A percentile compares a stretch with the other conserved stretches of the same genome.
These are phyloP conservation scores for Limnanthes douglasii DNA, from an alignment of 345 rosid genomes.

Conservation along the genomic window DNA sequence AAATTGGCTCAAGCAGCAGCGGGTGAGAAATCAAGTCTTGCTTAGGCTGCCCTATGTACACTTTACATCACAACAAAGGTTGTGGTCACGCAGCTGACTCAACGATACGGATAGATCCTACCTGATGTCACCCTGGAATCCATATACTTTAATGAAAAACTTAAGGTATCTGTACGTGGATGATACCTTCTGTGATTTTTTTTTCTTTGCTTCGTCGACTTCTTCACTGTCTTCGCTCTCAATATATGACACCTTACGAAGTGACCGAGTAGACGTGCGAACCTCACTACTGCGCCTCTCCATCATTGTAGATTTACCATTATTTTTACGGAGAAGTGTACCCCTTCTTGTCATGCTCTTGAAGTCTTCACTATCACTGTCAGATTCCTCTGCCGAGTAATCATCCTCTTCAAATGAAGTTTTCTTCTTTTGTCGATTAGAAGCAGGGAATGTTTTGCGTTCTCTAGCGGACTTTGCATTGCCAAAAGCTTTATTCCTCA, in stretches of 20 bases:
- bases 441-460: conserved; percentile 23
- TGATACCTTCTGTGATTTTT: conserved; percentile 59
- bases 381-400: conserved; percentile 57
- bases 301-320: conserved; percentile 28
- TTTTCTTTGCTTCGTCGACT: conserved; percentile 66
- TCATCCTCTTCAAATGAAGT: conserved; percentile 48
- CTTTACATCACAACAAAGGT: no score
- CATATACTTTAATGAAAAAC: no score
- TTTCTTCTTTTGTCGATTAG: conserved; percentile 53
- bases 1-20: no score
- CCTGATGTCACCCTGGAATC: no score
- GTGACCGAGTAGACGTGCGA: conserved; percentile 80
- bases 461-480: conserved; percentile 34
- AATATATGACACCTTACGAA: conserved; percentile 93
- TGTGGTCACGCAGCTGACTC: no score
- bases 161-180: no score
- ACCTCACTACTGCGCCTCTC: conserved; percentile 56
- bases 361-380: conserved; percentile 47
- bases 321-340: conserved; percentile 40
- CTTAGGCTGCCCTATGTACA: no score
- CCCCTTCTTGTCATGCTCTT: conserved; percentile 51
- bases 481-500: conserved; percentile 36
- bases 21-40: no score
- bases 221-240: conserved; percentile 99
- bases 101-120: no score